Percentiles rank a stretch among this genome's conserved stretches.
phyloP scores from a whole-genome alignment of 805 yeast species.

The Isabelozyma pseudorhagii region DNA sequence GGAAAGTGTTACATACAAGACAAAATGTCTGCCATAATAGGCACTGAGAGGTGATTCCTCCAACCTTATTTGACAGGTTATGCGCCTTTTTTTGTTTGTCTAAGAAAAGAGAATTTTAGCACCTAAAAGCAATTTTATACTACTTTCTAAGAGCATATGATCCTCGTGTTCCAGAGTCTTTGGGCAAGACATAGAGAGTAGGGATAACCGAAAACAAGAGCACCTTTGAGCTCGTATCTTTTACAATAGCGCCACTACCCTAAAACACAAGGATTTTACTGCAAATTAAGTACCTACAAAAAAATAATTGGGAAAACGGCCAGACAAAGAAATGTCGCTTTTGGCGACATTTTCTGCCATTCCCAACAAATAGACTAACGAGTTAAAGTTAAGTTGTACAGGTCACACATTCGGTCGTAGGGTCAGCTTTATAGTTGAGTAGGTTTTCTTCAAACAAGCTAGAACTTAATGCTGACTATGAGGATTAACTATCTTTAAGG shows the following conservation, averaged over 20 bases:
- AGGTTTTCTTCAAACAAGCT: too few species aligned
- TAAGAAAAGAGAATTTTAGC: background rate
- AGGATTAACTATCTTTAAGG: too few species aligned
- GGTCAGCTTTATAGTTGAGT: too few species aligned
- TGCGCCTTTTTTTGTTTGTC: background rate
- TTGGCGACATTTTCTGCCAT: background rate
- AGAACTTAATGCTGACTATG: too few species aligned
- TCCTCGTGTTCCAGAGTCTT: background rate
- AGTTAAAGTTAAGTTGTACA: too few species aligned
- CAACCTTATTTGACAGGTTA: background rate
- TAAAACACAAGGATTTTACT: background rate
- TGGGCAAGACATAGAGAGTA: background rate
- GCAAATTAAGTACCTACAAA: background rate
- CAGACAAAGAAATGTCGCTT: background rate
- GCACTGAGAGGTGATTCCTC: too few species aligned
- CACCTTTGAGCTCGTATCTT: too few species aligned
- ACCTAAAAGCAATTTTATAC: background rate
- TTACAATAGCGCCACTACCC: too few species aligned
- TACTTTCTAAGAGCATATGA: background rate
- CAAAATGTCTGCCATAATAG: too few species aligned
- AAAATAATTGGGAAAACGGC: background rate
- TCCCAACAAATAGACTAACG: background rate
- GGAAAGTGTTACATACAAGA: too few species aligned
- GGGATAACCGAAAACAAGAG: too few species aligned
- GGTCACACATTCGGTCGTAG: too few species aligned